Conservation (phyloP, 441 rosid species). For the Bruguiera hainesii region DNA sequence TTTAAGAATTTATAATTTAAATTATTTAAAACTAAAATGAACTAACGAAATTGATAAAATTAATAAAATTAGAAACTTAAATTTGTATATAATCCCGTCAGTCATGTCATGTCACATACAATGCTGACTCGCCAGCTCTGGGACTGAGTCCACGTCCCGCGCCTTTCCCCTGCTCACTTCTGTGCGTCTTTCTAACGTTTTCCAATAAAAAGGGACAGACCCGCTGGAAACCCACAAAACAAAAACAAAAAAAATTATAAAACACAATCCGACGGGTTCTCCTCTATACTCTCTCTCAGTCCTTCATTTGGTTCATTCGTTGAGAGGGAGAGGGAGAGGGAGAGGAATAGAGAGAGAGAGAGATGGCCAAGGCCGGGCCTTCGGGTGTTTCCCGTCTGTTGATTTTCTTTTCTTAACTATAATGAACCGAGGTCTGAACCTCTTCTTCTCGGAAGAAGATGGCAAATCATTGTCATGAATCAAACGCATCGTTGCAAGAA, state of each 20-base stretch:
- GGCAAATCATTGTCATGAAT: constrained; percentile 24
- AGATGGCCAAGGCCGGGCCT: constrained; percentile 26
- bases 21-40: too few species aligned
- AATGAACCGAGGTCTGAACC: constrained; percentile 40
- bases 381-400: constrained; percentile 19
- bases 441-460: constrained; percentile 48
- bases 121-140: too few species aligned
- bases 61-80: too few species aligned
- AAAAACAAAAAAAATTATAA: background rate
- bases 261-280: constrained; percentile 7
- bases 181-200: background rate
- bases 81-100: too few species aligned
- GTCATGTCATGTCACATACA: too few species aligned
- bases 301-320: background rate
- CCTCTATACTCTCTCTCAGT: background rate
- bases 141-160: too few species aligned
- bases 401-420: constrained; percentile 13
- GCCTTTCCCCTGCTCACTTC: too few species aligned
- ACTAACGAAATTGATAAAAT: too few species aligned
- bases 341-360: constrained; percentile 13
- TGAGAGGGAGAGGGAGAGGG: background rate
- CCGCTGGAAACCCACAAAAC: constrained; percentile 19
- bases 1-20: too few species aligned
- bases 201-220: constrained; percentile 2
- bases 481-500: constrained; percentile 10